Base-by-base conservation (phyloP, 169 alveolate species). In the Plasmodium vivax region DNA sequence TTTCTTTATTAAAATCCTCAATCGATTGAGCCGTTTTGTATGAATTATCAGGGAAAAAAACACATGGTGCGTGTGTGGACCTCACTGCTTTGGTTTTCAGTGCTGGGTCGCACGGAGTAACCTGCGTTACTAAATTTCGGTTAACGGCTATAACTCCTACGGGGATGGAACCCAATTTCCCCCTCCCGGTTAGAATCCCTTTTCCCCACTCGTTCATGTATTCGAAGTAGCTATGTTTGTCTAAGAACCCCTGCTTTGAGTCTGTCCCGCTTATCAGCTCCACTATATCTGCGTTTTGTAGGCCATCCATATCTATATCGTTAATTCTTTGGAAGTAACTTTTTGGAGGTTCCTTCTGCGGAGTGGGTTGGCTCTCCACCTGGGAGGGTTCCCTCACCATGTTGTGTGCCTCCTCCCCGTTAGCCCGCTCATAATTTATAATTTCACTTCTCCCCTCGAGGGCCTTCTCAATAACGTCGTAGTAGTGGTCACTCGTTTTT, bases 1-100 rank as follows among this genome's bases (percentile, higher is more conserved):
- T 96, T 94, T 97, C 98, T 80, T 95, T 95, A 91, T 96, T 97
- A 95, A 97, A 97, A 82, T 97, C 99, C 36, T 93, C 91, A 45
- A 97, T 95, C 19, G 99, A 97, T 84, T 97, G 98, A 0, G 99
- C 99, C 12, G 98, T 97, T 95, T 97, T 97, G 93, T 93, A 97
- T 12, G 98, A 98, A 75, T 97, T 95, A 92, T 97, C 98, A 1
- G 99, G 98, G 56, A 97, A 96, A 98, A 97, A 96, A 51, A 97
- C 98, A 92, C 97, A 96, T 8, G 94, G 95, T 27, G 93, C 95
- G 8, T 83, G 87, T 80, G 83, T 56, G 23, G 91, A 56, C 71
- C 82, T 90, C 34, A 80, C 56, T 36, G 94, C 71, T 62, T 90
- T 90, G 9, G 91, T 90, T 68, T 90, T 90, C 72, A 79, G 74